Conservation (phyloP, 805 yeast genomes). For the Wickerhamiella parazyma region DNA sequence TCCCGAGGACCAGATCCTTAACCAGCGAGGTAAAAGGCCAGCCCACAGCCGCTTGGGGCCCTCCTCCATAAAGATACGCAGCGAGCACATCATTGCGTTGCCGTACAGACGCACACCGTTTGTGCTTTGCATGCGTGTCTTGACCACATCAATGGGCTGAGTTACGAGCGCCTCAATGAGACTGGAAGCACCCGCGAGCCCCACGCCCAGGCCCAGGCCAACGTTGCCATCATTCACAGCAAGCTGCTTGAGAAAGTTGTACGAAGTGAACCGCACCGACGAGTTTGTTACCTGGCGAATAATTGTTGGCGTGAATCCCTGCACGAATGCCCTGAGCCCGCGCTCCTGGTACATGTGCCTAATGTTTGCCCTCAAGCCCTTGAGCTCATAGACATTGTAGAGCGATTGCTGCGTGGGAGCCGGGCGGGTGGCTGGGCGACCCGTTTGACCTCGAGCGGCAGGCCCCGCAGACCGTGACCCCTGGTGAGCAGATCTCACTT, state of each 20-base stretch:
- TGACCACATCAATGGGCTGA: conserved; percentile 80
- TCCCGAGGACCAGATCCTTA: conserved; percentile 59
- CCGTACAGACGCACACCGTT: conserved; percentile 27
- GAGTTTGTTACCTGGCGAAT: conserved; percentile 68
- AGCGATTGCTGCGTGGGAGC: not conserved
- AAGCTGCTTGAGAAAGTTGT: conserved; percentile 61
- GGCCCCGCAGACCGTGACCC: not conserved
- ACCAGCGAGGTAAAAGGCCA: conserved; percentile 41
- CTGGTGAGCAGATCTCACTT: not conserved
- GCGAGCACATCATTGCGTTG: conserved; percentile 26
- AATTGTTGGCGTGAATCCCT: conserved; percentile 74
- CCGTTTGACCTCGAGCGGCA: too few species aligned
- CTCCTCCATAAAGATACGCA: conserved; percentile 27
- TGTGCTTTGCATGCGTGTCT: conserved; percentile 71
- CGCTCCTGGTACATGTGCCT: conserved; percentile 54
- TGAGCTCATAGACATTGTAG: conserved; percentile 22
- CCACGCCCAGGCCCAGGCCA: conserved; percentile 19
- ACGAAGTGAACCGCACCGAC: conserved; percentile 71
- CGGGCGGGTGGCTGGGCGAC: conserved; percentile 1
- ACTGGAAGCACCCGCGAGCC: conserved; percentile 50
- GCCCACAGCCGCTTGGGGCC: conserved; percentile 29
- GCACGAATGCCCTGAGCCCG: conserved; percentile 66
- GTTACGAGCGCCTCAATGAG: conserved; percentile 62
- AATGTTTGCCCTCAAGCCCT: conserved; percentile 19
- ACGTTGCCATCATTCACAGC: conserved; percentile 19